phyloP scores from a whole-genome alignment of 805 yeast species.

The Spencermartinsiella europaea region DNA sequence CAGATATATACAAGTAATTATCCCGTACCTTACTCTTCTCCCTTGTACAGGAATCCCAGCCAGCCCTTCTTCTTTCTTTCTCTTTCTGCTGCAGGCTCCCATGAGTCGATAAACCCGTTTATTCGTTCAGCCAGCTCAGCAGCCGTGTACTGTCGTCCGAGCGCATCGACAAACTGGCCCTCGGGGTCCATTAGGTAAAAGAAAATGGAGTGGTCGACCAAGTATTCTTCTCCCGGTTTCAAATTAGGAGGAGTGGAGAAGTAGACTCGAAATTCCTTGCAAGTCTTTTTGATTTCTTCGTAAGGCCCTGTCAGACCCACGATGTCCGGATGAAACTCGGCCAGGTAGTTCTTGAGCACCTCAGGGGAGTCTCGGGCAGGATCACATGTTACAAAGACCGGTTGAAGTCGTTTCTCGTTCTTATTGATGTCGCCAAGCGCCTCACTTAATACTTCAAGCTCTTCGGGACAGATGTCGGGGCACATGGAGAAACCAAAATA shows the following conservation, averaged over 20 bases:
- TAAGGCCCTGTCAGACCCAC: slow-evolving; percentile 90
- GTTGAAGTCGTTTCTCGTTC: slow-evolving; percentile 47
- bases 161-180: slow-evolving; percentile 89
- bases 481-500: slow-evolving; percentile 97
- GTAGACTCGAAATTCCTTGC: slow-evolving; percentile 89
- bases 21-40: not conserved
- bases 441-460: slow-evolving; percentile 82
- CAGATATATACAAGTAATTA: no score
- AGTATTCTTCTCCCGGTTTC: slow-evolving; percentile 91
- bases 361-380: slow-evolving; percentile 93
- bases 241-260: slow-evolving; percentile 95
- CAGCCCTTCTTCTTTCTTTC: slow-evolving; percentile 47
- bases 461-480: slow-evolving; percentile 99
- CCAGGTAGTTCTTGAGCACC: slow-evolving; percentile 72
- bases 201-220: slow-evolving; percentile 96
- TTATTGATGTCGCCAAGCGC: slow-evolving; percentile 59
- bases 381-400: slow-evolving; percentile 92
- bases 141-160: slow-evolving; percentile 87
- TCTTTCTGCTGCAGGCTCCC: slow-evolving; percentile 66
- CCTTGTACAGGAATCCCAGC: not conserved
- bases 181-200: slow-evolving; percentile 98
- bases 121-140: slow-evolving; percentile 73
- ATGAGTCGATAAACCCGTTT: slow-evolving; percentile 66
- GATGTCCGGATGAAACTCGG: slow-evolving; percentile 85
- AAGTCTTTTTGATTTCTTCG: slow-evolving; percentile 73